Percentiles rank a stretch among this genome's conserved stretches.
phyloP scores from a whole-genome alignment of 371 early-diverging fungal species.

The Capillidium rhysosporum region DNA sequence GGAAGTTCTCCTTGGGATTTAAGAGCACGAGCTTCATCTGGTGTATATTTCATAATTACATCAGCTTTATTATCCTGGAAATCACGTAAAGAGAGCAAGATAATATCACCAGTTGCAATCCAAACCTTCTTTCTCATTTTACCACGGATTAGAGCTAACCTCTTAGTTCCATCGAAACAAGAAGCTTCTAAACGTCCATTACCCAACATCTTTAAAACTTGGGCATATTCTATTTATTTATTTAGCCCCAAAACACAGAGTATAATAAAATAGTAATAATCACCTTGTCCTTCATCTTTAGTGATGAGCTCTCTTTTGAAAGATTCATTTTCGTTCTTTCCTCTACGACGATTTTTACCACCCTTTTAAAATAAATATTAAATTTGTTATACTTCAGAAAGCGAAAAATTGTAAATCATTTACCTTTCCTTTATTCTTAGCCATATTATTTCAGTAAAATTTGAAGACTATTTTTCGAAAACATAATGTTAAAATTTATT shows the following conservation, averaged over 20 bases:
- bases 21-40: conserved; percentile 94
- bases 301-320: conserved; percentile 89
- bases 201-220: conserved; percentile 89
- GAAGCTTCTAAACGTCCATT: conserved; percentile 89
- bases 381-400: background rate
- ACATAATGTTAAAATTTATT: too few relatives aligned
- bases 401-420: background rate
- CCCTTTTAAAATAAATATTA: conserved; percentile 36
- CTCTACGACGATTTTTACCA: conserved; percentile 90
- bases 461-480: too few relatives aligned
- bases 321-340: conserved; percentile 91
- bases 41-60: conserved; percentile 92
- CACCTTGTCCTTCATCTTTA: conserved; percentile 87
- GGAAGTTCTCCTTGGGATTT: conserved; percentile 93
- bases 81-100: conserved; percentile 87
- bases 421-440: conserved; percentile 83
- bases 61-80: conserved; percentile 95
- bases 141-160: conserved; percentile 94
- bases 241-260: background rate
- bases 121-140: conserved; percentile 89
- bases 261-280: too few relatives aligned
- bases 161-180: conserved; percentile 84
- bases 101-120: conserved; percentile 93
- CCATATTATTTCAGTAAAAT: conserved; percentile 44
- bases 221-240: conserved; percentile 69